phyloP scores from a whole-genome alignment of 306 rosid species.

The Malus domestica region DNA sequence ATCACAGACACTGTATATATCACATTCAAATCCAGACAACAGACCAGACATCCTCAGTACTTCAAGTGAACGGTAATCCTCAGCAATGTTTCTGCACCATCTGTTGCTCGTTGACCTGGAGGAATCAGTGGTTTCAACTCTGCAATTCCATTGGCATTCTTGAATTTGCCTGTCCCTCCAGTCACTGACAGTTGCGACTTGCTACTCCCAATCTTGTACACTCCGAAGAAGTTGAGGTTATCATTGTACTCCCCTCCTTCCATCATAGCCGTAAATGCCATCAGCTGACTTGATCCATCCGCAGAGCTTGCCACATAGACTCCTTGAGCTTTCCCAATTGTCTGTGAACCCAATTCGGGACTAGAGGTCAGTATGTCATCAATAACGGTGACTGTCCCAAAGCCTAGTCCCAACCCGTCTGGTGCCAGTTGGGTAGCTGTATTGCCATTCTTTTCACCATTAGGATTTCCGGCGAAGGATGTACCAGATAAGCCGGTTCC shows the following conservation, averaged over 20 bases:
- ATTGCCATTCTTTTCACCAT: conserved; percentile 23
- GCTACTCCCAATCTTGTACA: conserved; percentile 67
- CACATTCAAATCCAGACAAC: conserved; percentile 5
- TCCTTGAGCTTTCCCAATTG: conserved; percentile 76
- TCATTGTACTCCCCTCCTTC: conserved; percentile 96
- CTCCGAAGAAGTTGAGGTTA: conserved; percentile 72
- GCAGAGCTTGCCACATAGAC: conserved; percentile 92
- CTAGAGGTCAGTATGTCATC: conserved; percentile 66
- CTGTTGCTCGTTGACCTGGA: conserved; percentile 74
- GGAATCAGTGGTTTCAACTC: conserved; percentile 74
- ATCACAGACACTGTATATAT: background rate
- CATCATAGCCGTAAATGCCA: conserved; percentile 75
- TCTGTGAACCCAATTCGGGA: conserved; percentile 74
- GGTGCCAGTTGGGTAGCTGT: conserved; percentile 52
- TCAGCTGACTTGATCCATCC: conserved; percentile 81
- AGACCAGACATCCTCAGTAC: conserved; percentile 28
- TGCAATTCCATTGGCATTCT: conserved; percentile 77
- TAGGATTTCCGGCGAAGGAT: conserved; percentile 44
- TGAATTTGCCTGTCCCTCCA: conserved; percentile 88
- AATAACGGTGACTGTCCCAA: conserved; percentile 78
- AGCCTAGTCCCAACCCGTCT: conserved; percentile 87
- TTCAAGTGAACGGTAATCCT: conserved; percentile 57
- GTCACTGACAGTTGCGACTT: conserved; percentile 64
- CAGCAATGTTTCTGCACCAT: conserved; percentile 87
- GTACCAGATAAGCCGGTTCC: conserved; percentile 80